Base-by-base conservation (phyloP, 192 early-diverging fungal genomes). In the Backusella macrospora region DNA sequence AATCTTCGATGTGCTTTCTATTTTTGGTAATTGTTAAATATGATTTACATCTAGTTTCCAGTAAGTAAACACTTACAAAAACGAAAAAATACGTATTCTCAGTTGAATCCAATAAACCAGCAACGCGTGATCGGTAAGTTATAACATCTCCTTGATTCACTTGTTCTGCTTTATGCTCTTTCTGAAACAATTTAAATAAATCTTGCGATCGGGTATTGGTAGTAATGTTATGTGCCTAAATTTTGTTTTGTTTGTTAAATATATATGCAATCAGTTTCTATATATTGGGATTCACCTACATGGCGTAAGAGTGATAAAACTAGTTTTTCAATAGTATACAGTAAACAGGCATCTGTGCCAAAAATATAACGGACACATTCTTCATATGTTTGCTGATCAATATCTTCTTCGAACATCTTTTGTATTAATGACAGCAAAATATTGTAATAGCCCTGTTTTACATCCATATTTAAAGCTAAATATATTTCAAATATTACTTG, bases 281-380 rank as follows among this genome's bases (percentile, higher is more conserved):
- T 29, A 34, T 44, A n/a, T n/a, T 39, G 29, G 2, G 29, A 39
- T 34, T 15, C 21, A 45, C 74, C 49, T 79, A 74, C 71, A 43
- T 80, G 70, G 81, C 98, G 98, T 7, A 91, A 84, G 62, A 97
- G 80, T 16, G 87, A 82, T 68, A 91, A 87, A 21, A 95, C 86
- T 38, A 98, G 84, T 76, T 94, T 96, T 79, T 99, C 97, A 9
- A 98, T 83, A 0, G 95, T 97, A 71, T 97, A 92, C 26, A 95
- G 84, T 63, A 92, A 78, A 77, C 97, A 97, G 0, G 95, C 96
- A 48, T 93, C 87, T 52, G 92, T 97, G 29, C 92, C 90, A 80
- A 94, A 99, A 80, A 99, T 83, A 46, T 90, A 87, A 0, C 98
- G 92, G 46, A 91, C 81, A 38, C 85, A 85, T 65, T 98, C 96